These are phyloP conservation scores for Discostella stelligeroides DNA, from an alignment of 108 stramenopile genomes.

Conservation along the genomic window DNA sequence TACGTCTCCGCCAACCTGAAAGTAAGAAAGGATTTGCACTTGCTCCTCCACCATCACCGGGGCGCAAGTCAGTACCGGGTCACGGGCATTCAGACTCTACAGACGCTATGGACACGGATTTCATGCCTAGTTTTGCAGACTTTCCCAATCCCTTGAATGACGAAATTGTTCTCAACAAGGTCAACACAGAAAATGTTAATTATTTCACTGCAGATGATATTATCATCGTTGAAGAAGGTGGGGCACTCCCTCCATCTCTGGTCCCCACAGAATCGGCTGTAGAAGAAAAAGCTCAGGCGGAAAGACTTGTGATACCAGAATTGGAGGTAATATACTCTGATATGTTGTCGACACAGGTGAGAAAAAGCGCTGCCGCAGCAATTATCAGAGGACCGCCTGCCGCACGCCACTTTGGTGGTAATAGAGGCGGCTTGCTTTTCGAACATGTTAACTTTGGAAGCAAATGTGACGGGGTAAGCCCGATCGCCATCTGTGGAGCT, in stretches of 20 bases:
- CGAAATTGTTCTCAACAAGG: too few relatives aligned
- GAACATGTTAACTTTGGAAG: conserved; percentile 21
- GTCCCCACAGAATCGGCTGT: background rate
- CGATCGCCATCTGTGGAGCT: conserved; percentile 81
- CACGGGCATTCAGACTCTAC: conserved; percentile 1
- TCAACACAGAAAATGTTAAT: too few relatives aligned
- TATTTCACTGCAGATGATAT: background rate
- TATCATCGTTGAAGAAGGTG: background rate
- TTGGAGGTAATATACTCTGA: conserved; percentile 60
- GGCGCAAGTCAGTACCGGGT: conserved; percentile 12
- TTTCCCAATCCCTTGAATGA: too few relatives aligned
- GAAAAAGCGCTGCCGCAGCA: conserved; percentile 80
- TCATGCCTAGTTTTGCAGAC: conserved; percentile 30
- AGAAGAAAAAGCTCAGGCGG: conserved; percentile 16
- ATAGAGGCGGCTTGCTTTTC: conserved; percentile 71
- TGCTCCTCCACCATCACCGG: conserved; percentile 26
- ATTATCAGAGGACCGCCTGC: conserved; percentile 88
- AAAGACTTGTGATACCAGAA: conserved; percentile 26
- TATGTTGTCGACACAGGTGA: conserved; percentile 71
- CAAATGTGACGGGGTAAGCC: conserved; percentile 69
- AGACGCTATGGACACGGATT: background rate
- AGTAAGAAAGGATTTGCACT: conserved; percentile 32
- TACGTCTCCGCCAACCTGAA: conserved; percentile 28
- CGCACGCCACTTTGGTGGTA: conserved; percentile 87
- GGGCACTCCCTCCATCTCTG: background rate